Evolutionary conservation across 2,329 filamentous ascomycete genomes (phyloP).

Genomic region (Trichoderma atroviride): DNA sequence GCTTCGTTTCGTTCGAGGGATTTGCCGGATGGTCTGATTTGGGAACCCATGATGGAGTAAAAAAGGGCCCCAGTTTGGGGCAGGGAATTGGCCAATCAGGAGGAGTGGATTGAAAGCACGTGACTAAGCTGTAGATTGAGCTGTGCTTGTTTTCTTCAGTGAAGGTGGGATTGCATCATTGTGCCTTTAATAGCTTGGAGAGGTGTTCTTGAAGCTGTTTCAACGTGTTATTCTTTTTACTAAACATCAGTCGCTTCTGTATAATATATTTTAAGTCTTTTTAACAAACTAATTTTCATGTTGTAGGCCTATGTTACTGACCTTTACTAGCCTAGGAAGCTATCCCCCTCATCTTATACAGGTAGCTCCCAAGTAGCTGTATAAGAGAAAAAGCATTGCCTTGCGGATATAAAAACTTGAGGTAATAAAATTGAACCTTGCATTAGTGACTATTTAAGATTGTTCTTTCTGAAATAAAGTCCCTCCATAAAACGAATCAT

Average conservation of each 20-base stretch:
- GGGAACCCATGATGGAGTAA: conserved; percentile 32
- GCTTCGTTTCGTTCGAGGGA: conserved; percentile 45
- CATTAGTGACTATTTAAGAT: background rate
- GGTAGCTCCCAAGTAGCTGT: background rate
- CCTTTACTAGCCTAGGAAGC: background rate
- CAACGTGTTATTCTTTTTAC: background rate
- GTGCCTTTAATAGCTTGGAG: background rate
- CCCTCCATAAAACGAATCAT: background rate
- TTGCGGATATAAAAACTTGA: background rate
- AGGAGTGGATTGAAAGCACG: conserved; percentile 35
- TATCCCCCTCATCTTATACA: background rate
- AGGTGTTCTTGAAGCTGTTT: background rate
- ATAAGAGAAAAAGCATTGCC: background rate
- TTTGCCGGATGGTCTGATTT: conserved; percentile 52
- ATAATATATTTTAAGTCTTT: background rate
- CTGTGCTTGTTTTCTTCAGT: background rate
- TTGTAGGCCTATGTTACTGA: background rate
- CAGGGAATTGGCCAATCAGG: conserved; percentile 43
- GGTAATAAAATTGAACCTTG: background rate
- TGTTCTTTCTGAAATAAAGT: background rate
- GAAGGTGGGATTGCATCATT: background rate
- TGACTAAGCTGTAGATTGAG: conserved; percentile 33
- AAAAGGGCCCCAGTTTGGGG: conserved; percentile 36
- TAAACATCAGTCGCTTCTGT: background rate
- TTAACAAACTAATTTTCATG: background rate